These are phyloP conservation scores for Ogataea trehalophila DNA, from an alignment of 805 yeast genomes.

Conservation along the genomic window DNA sequence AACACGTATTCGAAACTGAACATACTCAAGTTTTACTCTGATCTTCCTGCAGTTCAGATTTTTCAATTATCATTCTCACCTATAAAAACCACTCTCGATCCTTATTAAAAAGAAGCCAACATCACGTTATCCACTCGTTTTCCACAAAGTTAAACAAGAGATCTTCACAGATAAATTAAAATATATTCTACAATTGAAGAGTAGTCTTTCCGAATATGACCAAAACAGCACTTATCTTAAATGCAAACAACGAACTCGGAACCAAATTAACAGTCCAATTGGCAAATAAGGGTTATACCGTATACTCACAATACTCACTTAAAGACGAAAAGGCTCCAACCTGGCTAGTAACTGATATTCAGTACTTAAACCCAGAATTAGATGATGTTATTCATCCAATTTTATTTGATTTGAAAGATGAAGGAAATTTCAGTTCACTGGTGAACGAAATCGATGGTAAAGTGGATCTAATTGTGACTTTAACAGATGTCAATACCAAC, in stretches of 20 bases:
- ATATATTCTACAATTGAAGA: no score
- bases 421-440: background rate
- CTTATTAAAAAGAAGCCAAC: no score
- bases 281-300: background rate
- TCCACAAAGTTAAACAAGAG: no score
- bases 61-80: no score
- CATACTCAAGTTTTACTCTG: no score
- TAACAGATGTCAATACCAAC: background rate
- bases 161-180: no score
- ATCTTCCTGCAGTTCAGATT: no score
- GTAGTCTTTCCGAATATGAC: no score
- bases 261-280: background rate
- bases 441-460: background rate
- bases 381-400: background rate
- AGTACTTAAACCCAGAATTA: slow-evolving; percentile 1
- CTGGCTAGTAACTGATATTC: background rate
- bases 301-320: background rate
- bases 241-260: background rate
- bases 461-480: background rate
- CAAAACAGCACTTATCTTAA: background rate
- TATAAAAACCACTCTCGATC: no score
- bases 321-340: background rate
- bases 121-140: no score
- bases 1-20: no score
- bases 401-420: background rate